phyloP scores from a whole-genome alignment of 768 basidiomycete genomes.

The Tricholoma furcatifolium region DNA sequence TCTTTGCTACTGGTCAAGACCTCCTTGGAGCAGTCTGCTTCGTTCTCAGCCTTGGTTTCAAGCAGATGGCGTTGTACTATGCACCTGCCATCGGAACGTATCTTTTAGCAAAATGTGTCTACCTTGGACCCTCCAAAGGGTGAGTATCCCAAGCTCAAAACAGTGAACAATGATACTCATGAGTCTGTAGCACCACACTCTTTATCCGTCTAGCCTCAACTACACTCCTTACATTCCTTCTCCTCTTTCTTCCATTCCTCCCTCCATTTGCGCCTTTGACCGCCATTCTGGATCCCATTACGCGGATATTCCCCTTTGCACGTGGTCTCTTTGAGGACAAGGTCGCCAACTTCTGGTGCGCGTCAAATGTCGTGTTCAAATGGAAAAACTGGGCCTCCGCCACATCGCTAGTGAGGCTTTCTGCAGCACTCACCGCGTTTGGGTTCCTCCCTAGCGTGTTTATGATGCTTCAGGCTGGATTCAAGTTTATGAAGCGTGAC shows the following conservation, averaged over 20 bases:
- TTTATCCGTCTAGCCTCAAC: conserved; percentile 67
- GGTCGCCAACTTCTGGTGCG: conserved; percentile 98
- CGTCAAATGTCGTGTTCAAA: conserved; percentile 84
- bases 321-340: conserved; percentile 94
- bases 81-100: conserved; percentile 91
- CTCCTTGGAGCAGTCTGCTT: conserved; percentile 76
- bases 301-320: conserved; percentile 87
- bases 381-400: conserved; percentile 62
- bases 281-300: conserved; percentile 60
- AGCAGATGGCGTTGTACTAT: conserved; percentile 96
- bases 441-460: conserved; percentile 68
- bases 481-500: conserved; percentile 19
- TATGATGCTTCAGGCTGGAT: conserved; percentile 37
- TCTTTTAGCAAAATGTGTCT: conserved; percentile 85
- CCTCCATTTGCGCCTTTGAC: conserved; percentile 56
- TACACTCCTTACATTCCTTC: conserved; percentile 59
- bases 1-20: conserved; percentile 70
- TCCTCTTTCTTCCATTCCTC: conserved; percentile 81
- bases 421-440: conserved; percentile 61
- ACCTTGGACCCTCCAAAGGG: conserved; percentile 72
- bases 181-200: conserved; percentile 35
- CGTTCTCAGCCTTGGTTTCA: conserved; percentile 85
- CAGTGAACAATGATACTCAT: neutral
- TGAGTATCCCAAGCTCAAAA: conserved; percentile 30
- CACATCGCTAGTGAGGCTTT: conserved; percentile 57